Conservation (phyloP, 78 protist species). For the Dictyostelium brefeldianum region DNA sequence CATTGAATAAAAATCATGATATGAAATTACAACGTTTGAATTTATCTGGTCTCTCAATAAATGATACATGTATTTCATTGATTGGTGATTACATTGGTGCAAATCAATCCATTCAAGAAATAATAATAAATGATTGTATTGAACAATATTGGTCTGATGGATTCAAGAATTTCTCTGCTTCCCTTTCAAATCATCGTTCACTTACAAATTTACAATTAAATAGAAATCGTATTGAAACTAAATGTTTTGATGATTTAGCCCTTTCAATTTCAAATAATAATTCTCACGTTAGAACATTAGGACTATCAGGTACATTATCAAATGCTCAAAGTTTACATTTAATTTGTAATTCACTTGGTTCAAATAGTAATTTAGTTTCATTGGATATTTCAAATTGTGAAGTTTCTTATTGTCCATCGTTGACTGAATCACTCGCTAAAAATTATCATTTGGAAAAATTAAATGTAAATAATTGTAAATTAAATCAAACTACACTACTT, state of each 20-base stretch:
- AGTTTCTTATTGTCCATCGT: slow-evolving; percentile 4
- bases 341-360: background rate
- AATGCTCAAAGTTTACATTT: slow-evolving; percentile 22
- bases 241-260: slow-evolving; percentile 12
- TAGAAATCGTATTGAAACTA: slow-evolving; percentile 9
- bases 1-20: background rate
- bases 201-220: background rate
- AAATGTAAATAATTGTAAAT: slow-evolving; percentile 11
- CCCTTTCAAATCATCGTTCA: background rate
- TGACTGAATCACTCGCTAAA: background rate
- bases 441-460: background rate
- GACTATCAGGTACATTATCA: background rate
- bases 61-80: background rate
- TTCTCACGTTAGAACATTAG: background rate
- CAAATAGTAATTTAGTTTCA: slow-evolving; percentile 3
- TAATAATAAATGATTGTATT: background rate
- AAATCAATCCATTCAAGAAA: background rate
- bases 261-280: background rate
- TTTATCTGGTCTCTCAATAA: background rate
- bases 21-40: background rate
- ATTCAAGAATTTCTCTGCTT: background rate
- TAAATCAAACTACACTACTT: background rate
- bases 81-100: background rate
- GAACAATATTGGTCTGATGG: background rate
- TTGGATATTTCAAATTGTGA: slow-evolving; percentile 38